Conservation (phyloP, 2,329 filamentous ascomycete genomes). For the Hypoxylon rubiginosum region DNA sequence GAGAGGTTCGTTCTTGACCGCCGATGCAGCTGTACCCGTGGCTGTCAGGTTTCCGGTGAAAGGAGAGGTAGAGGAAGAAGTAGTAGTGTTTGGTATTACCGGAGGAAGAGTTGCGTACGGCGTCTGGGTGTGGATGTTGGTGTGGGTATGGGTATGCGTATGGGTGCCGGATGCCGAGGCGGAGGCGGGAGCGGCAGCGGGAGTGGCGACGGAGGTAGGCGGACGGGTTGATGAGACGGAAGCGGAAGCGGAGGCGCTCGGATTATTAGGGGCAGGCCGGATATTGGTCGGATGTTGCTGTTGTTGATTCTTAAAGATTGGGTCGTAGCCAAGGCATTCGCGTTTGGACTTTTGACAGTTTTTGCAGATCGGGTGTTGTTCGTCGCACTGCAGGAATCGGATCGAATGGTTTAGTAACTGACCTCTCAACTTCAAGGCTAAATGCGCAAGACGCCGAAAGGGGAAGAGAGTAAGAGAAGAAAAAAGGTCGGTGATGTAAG, state of each 20-base stretch:
- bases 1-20: conserved; percentile 59
- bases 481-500: neutral
- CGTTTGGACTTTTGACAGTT: conserved; percentile 92
- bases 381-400: conserved; percentile 82
- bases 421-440: conserved; percentile 14
- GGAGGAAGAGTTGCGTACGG: conserved; percentile 48
- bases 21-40: conserved; percentile 50
- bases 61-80: conserved; percentile 46
- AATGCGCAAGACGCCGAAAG: conserved; percentile 28
- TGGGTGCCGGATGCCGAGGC: conserved; percentile 40
- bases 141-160: conserved; percentile 40
- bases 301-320: conserved; percentile 80
- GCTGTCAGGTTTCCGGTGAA: conserved; percentile 51
- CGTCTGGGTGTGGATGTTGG: conserved; percentile 37
- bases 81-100: conserved; percentile 46
- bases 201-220: conserved; percentile 28
- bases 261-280: conserved; percentile 74
- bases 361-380: conserved; percentile 91
- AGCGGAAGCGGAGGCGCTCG: conserved; percentile 48
- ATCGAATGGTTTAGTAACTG: conserved; percentile 21
- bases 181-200: conserved; percentile 13
- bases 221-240: conserved; percentile 48
- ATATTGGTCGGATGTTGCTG: conserved; percentile 74
- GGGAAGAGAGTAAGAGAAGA: neutral
- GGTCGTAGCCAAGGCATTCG: conserved; percentile 88